Evolutionary conservation across 2,329 filamentous ascomycete genomes (phyloP), one percentile per base, ranked within the genome.

Genomic region (Aaosphaeria pasadenensis): DNA sequence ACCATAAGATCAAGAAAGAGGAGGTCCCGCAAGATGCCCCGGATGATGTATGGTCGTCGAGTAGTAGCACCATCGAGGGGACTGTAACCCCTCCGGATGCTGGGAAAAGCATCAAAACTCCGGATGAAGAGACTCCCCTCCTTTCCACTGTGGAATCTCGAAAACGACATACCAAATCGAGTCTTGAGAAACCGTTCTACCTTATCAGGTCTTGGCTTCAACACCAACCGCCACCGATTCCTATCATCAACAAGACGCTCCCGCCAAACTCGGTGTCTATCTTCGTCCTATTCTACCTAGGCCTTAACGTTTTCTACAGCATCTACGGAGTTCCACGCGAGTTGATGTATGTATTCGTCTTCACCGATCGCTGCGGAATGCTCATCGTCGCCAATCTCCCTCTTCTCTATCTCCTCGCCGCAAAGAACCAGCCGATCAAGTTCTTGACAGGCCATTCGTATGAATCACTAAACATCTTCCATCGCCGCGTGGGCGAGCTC

Each of bases 371-470:
- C 30, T 75, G 78, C 35, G 81, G 80, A 5, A 71, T 79, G 39
- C 59, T 84, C 3, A 79, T 80, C 55, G 71, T 72, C 11, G 71
- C 73, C 7, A 80, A 80, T 47, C 64, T 81, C 1, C 77, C 77
- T 4, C 64, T 79, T 36, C 71, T 87, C 3, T 87, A 87, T 61
- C 70, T 87, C 4, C 72, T 87, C 4, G 78, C 81, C 2, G 84
- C 85, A 31, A 88, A 87, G 63, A 87, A 83, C 50, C 83, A 86
- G 52, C 84, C 84, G 0, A 60, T 87, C 32, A 79, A 80, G 49
- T 56, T 74, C 2, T 69, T 87, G 13, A 86, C 83, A 0, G 83
- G 84, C 4, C 77, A 79, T 52, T 86, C 83, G 0, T 87, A 87
- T 58, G 84, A 87, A 64, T 77, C 80, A 5, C 71, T 87, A 39